These are phyloP conservation scores for Ophiostoma sp. DNA, from an alignment of 2,329 filamentous ascomycete genomes.

Conservation along the genomic window DNA sequence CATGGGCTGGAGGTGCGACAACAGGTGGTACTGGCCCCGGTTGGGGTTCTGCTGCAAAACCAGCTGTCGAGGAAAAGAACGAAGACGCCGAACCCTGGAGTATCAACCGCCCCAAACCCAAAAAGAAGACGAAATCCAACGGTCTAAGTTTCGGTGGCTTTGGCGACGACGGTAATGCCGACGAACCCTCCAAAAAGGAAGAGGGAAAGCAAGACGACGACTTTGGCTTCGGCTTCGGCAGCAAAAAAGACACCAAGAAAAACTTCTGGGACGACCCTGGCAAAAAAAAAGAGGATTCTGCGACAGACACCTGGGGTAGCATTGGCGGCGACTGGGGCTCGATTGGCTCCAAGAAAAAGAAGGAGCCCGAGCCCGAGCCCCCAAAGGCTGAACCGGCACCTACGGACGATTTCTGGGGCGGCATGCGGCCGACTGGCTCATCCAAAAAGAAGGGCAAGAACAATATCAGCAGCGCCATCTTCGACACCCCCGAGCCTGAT, in stretches of 20 bases:
- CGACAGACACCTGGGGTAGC: constrained; percentile 32
- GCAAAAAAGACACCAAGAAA: constrained; percentile 37
- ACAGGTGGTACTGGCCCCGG: constrained; percentile 47
- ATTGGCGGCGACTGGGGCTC: constrained; percentile 35
- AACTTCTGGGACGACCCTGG: constrained; percentile 26
- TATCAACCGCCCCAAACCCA: constrained; percentile 44
- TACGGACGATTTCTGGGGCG: constrained; percentile 29
- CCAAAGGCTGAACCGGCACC: constrained; percentile 30
- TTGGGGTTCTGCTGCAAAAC: constrained; percentile 30
- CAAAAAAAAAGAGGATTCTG: constrained; percentile 38
- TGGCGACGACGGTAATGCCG: constrained; percentile 39
- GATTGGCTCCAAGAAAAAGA: constrained; percentile 42
- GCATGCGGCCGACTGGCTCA: constrained; percentile 1
- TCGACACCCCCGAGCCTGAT: constrained; percentile 20
- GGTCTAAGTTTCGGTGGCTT: constrained; percentile 45
- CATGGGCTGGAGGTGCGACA: constrained; percentile 41
- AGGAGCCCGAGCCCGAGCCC: constrained; percentile 31
- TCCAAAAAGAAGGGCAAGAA: constrained; percentile 41
- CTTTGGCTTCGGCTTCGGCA: constrained; percentile 34
- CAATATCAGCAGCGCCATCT: constrained; percentile 26
- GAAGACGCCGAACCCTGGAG: constrained; percentile 48
- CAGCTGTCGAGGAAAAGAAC: constrained; percentile 37
- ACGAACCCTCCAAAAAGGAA: constrained; percentile 29
- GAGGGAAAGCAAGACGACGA: constrained; percentile 33
- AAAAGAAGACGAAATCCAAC: constrained; percentile 43